Evolutionary conservation across 768 basidiomycete species (phyloP), one percentile per base, ranked within the genome.

Genomic region (Leccinum boreale): DNA sequence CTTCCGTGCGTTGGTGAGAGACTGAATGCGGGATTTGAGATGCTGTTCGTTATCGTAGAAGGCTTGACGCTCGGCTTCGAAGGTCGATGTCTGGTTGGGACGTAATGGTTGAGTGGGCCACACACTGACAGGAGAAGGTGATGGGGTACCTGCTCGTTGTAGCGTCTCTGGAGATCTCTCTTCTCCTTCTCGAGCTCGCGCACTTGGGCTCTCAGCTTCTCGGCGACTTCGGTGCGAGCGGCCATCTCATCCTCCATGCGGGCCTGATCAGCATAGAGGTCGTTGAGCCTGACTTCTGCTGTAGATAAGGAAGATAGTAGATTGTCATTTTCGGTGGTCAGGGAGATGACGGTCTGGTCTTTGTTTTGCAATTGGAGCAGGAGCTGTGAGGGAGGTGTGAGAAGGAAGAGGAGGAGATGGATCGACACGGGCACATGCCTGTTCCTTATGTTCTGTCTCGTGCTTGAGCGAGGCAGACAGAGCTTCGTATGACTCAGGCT

Each of bases 1-100:
- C 68, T 81, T 89, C 58, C 85, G 83, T 46, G 82, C 79, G 60
- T 90, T 84, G 7, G 82, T 77, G 39, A 94, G 82, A 8, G 88
- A 89, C 67, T 90, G 87, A 52, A 95, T 93, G 58, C 92, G 90
- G 47, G 90, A 89, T 73, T 93, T 94, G 62, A 94, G 85, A 72
- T 94, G 92, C 69, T 94, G 90, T 66, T 96, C 93, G 67, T 92
- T 93, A 73, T 95, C 93, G 67, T 93, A 93, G 72, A 94, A 90
- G 15, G 92, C 82, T 70, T 94, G 92, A 33, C 94, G 87, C 73
- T 96, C 94, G 8, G 91, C 89, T 67, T 96, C 94, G 68, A 94
- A 95, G 3, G 89, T 89, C 17, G 84, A 77, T n/a, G 86, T 87
- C 92, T 95, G 67, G 33, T 46, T 11, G 55, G 23, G 28, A 56